phyloP scores from a whole-genome alignment of 2,329 filamentous ascomycete genomes.

The Fusarium armeniacum region DNA sequence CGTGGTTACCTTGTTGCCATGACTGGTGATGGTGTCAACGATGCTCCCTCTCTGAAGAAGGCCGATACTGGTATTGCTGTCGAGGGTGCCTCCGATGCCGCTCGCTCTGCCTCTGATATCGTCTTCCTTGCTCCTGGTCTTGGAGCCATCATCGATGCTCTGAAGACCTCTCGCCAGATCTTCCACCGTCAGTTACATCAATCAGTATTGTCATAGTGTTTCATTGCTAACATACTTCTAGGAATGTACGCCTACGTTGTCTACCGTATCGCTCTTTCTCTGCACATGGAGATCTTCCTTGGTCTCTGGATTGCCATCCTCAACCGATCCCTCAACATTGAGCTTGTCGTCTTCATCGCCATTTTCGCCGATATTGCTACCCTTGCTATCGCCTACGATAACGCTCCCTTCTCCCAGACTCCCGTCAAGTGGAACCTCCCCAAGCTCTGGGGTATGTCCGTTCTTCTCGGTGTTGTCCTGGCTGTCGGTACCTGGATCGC shows the following conservation, averaged over 20 bases:
- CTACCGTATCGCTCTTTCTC: constrained; percentile 92
- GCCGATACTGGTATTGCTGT: constrained; percentile 97
- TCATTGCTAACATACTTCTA: too few relatives aligned
- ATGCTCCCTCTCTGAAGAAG: constrained; percentile 92
- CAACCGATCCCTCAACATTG: constrained; percentile 85
- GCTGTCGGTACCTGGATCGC: constrained; percentile 90
- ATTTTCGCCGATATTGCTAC: constrained; percentile 96
- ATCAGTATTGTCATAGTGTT: too few relatives aligned
- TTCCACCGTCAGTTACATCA: constrained; percentile 72
- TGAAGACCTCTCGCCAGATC: constrained; percentile 92
- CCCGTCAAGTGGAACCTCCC: constrained; percentile 97
- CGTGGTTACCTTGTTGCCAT: constrained; percentile 95
- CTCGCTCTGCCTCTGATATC: constrained; percentile 91
- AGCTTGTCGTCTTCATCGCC: constrained; percentile 91
- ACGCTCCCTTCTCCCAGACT: constrained; percentile 85
- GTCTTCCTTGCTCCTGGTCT: constrained; percentile 93
- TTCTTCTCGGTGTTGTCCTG: constrained; percentile 84
- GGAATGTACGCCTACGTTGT: constrained; percentile 96
- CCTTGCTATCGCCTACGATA: constrained; percentile 93
- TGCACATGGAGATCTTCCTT: constrained; percentile 92
- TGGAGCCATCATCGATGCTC: constrained; percentile 90
- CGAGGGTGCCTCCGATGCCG: constrained; percentile 91
- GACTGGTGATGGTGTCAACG: constrained; percentile 97
- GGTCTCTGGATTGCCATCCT: constrained; percentile 92
- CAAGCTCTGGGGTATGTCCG: constrained; percentile 93